Conservation (phyloP, 2,329 filamentous ascomycete genomes). For the Venturiaceae sp. region DNA sequence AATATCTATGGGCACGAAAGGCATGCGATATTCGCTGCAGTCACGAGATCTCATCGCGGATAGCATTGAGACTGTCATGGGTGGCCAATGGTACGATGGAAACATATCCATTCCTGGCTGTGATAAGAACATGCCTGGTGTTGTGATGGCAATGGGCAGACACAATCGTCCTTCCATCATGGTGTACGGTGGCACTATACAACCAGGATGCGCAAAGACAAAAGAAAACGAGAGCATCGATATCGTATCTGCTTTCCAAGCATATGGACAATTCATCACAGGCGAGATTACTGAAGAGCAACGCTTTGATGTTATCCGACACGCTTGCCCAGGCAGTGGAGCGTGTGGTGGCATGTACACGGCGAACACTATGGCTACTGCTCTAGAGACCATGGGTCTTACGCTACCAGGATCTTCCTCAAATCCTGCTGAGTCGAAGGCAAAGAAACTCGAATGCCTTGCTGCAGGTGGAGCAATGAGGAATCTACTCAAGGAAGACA, state of each 20-base stretch:
- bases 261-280: constrained; percentile 88
- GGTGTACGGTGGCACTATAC: constrained; percentile 95
- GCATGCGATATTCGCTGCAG: constrained; percentile 93
- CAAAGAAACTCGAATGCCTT: constrained; percentile 39
- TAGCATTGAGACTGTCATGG: constrained; percentile 98
- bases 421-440: constrained; percentile 40
- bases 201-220: constrained; percentile 72
- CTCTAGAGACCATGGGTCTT: constrained; percentile 43
- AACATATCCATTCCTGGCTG: constrained; percentile 96
- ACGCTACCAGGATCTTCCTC: constrained; percentile 41
- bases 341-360: constrained; percentile 74
- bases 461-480: constrained; percentile 40
- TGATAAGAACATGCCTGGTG: constrained; percentile 92
- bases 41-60: constrained; percentile 95
- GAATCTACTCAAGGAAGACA: constrained; percentile 41
- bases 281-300: constrained; percentile 86
- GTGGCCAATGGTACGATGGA: constrained; percentile 96
- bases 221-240: constrained; percentile 72
- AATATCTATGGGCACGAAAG: constrained; percentile 96
- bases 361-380: constrained; percentile 42
- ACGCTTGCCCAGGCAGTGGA: constrained; percentile 78
- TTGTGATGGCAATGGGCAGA: constrained; percentile 72
- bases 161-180: constrained; percentile 92
- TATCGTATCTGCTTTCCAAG: constrained; percentile 95
- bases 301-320: constrained; percentile 86